Percentiles rank a stretch among this genome's conserved stretches.
phyloP scores from a whole-genome alignment of 2,329 filamentous ascomycete species.

The Ophiostoma fasciatum region DNA sequence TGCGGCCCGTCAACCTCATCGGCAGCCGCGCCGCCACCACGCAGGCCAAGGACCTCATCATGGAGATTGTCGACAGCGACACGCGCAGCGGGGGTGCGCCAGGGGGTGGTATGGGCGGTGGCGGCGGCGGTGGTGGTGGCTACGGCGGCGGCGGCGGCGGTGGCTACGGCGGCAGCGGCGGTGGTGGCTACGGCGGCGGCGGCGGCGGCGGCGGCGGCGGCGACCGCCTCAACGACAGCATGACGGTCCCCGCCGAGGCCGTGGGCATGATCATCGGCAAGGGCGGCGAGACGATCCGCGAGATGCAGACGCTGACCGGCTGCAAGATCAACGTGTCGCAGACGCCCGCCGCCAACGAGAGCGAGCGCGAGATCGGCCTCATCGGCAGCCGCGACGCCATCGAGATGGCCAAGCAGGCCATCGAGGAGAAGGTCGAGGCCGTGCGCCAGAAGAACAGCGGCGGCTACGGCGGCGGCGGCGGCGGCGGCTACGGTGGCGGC shows the following conservation, averaged over 20 bases:
- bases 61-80: constrained; percentile 90
- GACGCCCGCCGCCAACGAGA: constrained; percentile 60
- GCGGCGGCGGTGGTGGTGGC: constrained; percentile 20
- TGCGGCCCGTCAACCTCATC: constrained; percentile 82
- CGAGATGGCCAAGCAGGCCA: constrained; percentile 64
- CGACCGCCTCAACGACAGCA: constrained; percentile 68
- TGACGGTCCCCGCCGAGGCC: constrained; percentile 76
- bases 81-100: constrained; percentile 35
- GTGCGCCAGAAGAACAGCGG: constrained; percentile 46
- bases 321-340: constrained; percentile 94
- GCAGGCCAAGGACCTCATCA: constrained; percentile 71
- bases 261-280: constrained; percentile 97
- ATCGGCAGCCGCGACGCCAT: constrained; percentile 68
- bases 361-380: constrained; percentile 73
- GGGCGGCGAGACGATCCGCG: constrained; percentile 83
- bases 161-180: constrained; percentile 25
- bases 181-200: constrained; percentile 20
- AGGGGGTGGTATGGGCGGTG: constrained; percentile 16
- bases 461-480: constrained; percentile 28
- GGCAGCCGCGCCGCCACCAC: constrained; percentile 60
- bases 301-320: constrained; percentile 75
- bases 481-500: constrained; percentile 26
- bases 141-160: constrained; percentile 14
- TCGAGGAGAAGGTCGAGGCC: constrained; percentile 84
- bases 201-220: constrained; percentile 26